Conservation (phyloP, 2,329 filamentous ascomycete genomes). For the Gaeumannomyces tritici region DNA sequence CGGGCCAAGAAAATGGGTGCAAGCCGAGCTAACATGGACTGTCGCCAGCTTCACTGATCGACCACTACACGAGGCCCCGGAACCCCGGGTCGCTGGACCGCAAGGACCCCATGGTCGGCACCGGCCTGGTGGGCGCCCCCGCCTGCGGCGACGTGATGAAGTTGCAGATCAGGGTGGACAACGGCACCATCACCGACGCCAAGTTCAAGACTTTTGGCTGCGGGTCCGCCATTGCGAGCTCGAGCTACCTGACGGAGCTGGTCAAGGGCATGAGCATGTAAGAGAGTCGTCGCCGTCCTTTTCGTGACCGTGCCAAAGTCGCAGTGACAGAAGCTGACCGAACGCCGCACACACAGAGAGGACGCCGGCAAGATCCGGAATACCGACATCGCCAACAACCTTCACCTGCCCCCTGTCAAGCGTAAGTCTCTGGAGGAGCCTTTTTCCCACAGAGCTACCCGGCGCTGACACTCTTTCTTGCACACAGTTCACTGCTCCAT, state of each 20-base stretch:
- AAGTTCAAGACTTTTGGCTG: conserved; percentile 99
- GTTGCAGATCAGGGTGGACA: conserved; percentile 86
- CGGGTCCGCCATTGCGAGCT: conserved; percentile 88
- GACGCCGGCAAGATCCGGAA: conserved; percentile 90
- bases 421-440: conserved; percentile 39
- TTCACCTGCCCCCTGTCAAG: conserved; percentile 82
- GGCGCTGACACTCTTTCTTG: not conserved
- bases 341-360: conserved; percentile 32
- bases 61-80: conserved; percentile 22
- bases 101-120: conserved; percentile 74
- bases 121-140: conserved; percentile 83
- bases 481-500: conserved; percentile 75
- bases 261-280: conserved; percentile 74
- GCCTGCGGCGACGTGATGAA: conserved; percentile 93
- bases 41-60: conserved; percentile 11
- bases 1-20: not conserved
- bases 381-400: conserved; percentile 95
- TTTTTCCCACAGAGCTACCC: conserved; percentile 57
- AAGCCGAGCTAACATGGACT: not conserved
- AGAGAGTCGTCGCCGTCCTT: not conserved
- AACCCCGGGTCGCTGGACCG: conserved; percentile 56
- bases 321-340: not conserved
- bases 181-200: conserved; percentile 83
- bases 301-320: not conserved
- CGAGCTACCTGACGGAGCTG: conserved; percentile 88